Conservation (phyloP, 169 alveolate genomes). For the Plasmodium inui region DNA sequence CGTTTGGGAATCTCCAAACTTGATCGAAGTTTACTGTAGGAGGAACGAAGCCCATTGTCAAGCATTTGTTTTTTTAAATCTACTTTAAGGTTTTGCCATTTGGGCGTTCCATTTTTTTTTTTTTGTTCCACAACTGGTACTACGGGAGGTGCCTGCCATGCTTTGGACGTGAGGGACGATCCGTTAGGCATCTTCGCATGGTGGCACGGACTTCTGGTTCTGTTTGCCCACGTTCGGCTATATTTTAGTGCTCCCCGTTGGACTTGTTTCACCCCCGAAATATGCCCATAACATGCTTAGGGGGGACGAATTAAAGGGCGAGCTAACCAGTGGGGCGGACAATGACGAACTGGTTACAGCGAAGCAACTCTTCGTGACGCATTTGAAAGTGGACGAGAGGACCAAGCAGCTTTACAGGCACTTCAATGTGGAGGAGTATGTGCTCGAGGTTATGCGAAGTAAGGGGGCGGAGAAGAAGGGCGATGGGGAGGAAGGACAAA, state of each 20-base stretch:
- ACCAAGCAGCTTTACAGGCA: slow-evolving; percentile 24
- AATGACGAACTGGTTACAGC: slow-evolving; percentile 38
- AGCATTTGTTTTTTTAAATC: background rate
- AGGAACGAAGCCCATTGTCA: background rate
- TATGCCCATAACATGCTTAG: slow-evolving; percentile 23
- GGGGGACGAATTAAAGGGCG: background rate
- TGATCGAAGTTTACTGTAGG: background rate
- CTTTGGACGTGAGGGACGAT: background rate
- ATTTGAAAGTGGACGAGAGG: slow-evolving; percentile 56
- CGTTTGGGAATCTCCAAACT: background rate
- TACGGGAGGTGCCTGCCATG: background rate
- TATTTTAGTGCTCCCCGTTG: background rate
- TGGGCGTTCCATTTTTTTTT: background rate
- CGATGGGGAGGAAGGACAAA: background rate
- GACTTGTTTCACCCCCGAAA: background rate
- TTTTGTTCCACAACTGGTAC: background rate
- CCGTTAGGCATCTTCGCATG: background rate
- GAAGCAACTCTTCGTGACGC: slow-evolving; percentile 31
- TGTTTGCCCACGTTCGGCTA: background rate
- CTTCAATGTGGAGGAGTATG: slow-evolving; percentile 56
- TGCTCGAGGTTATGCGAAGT: slow-evolving; percentile 5
- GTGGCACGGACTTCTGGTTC: background rate
- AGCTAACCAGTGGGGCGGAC: background rate
- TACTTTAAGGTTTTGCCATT: background rate
- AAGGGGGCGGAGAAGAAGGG: background rate